Conservation (phyloP, 2,329 filamentous ascomycete species). For the Curvularia sp. region DNA sequence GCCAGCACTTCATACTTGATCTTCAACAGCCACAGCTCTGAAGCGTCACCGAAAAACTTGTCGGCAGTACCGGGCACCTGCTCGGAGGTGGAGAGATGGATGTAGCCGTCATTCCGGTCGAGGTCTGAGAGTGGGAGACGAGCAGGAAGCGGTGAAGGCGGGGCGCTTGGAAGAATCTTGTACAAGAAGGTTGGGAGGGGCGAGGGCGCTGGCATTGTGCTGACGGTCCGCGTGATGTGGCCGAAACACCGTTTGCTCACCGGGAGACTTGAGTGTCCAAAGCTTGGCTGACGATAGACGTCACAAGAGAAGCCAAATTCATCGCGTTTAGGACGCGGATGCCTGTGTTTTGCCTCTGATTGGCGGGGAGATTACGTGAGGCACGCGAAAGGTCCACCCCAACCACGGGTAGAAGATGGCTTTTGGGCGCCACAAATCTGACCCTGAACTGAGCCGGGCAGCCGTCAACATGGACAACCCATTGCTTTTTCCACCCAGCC, state of each 20-base stretch:
- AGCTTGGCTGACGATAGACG: constrained; percentile 6
- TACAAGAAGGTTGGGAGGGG: constrained; percentile 56
- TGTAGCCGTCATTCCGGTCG: constrained; percentile 66
- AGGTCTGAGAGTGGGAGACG: constrained; percentile 65
- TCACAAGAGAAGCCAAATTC: constrained; percentile 3
- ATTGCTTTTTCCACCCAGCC: constrained; percentile 4
- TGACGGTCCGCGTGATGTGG: constrained; percentile 6
- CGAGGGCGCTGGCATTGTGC: constrained; percentile 41
- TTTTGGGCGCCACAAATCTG: constrained; percentile 17
- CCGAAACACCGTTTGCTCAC: constrained; percentile 1
- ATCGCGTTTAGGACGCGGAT: background rate
- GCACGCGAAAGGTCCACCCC: constrained; percentile 11
- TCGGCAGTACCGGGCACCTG: constrained; percentile 54
- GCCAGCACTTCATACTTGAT: constrained; percentile 57
- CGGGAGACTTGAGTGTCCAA: background rate
- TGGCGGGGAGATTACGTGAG: constrained; percentile 25
- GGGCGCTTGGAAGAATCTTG: constrained; percentile 65
- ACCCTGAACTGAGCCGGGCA: constrained; percentile 6
- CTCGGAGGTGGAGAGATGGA: constrained; percentile 65
- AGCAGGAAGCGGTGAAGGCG: constrained; percentile 61
- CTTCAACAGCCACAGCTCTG: constrained; percentile 61
- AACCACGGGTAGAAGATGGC: constrained; percentile 12
- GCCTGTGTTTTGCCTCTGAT: constrained; percentile 16
- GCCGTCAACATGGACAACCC: constrained; percentile 5
- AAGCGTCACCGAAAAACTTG: constrained; percentile 42